Evolutionary conservation across 2,329 filamentous ascomycete species (phyloP), one percentile per base, ranked within the genome.

Genomic region (Fusarium graminum): DNA sequence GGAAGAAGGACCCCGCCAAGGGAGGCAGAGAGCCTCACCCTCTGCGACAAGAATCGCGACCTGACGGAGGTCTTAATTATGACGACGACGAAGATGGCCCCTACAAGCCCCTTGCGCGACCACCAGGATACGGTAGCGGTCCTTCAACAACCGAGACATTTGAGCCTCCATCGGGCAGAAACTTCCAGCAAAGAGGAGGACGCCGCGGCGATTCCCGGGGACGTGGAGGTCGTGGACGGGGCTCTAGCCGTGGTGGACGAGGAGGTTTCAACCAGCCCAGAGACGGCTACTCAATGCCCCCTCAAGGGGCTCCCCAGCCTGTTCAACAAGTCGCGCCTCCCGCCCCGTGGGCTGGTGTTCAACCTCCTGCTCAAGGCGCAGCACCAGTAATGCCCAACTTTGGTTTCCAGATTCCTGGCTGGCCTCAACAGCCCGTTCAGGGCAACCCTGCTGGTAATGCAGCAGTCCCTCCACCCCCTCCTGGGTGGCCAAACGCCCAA

Each of bases 71-170:
- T 32, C 80, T 91, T 39, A 88, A 86, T 72, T 92, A 92, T 68
- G 90, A 91, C 59, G 89, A 93, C 54, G 84, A 85, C 28, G 85
- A 89, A 3, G 88, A 90, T 60, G 88, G 88, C 1, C 87, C 88
- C 1, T 94, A 94, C 75, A 90, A 88, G 65, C 90, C 90, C 7
- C 82, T 94, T 17, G 78, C 89, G 19, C 83, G 92, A 17, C 92
- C 92, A 2, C 82, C 85, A 17, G 89, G 89, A 46, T 88, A 90
- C 59, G 85, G 83, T 7, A 80, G 80, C 59, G 81, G 80, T 0
- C 85, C 80, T 71, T 80, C 74, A 40, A 72, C 81, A 70, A 75
- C 75, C 75, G 71, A 82, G 76, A 63, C 65, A 6, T 74, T 73
- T 25, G 74, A 82, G 74, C 63, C 79, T 34, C 67, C 65, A 42